Evolutionary conservation across 768 basidiomycete species (phyloP), one percentile per base, ranked within the genome.

Genomic region (Chlorophyllum brunneum): DNA sequence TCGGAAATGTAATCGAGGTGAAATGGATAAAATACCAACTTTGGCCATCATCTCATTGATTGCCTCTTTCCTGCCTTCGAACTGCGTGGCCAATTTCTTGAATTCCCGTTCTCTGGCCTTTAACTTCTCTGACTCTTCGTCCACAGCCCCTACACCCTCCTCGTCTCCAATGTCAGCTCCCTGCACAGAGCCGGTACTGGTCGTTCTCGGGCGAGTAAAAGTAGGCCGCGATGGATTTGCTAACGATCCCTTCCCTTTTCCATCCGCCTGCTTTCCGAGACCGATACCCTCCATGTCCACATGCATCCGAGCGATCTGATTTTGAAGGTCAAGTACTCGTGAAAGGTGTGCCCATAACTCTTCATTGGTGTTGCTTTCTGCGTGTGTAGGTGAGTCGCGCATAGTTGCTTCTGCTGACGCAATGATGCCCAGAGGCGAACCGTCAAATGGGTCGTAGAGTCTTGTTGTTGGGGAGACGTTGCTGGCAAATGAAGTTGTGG

Each of bases 11-110:
- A 44, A 39, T 27, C 26, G 26, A 43, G 45, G 33, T 30, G 27
- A 37, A 56, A 53, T 34, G 52, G n/a, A 37, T 37, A 37, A 43
- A 40, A 18, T 8, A 22, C 68, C 31, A 55, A 86, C 88, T 77
- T 88, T 88, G 64, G 63, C 64, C 88, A 91, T 90, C 27, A 92
- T 85, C 26, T 72, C 76, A 47, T 80, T 77, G 16, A 90, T 86
- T 27, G 81, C 79, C 54, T 81, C 77, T 62, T 83, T 88, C 49
- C 85, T 75, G 23, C 82, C 83, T 46, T 80, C 76, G 62, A 91
- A 90, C 59, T 83, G 82, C 51, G 80, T 76, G 6, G 84, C 78
- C 30, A 89, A 71, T 55, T 73, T 81, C 5, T 78, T 75, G 63
- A 91, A 90, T 60, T 88, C 83, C 47, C 79, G 80, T 56, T 85